Conservation (phyloP, 1,139 yeast species). For the Geotrichum carabidarum region DNA sequence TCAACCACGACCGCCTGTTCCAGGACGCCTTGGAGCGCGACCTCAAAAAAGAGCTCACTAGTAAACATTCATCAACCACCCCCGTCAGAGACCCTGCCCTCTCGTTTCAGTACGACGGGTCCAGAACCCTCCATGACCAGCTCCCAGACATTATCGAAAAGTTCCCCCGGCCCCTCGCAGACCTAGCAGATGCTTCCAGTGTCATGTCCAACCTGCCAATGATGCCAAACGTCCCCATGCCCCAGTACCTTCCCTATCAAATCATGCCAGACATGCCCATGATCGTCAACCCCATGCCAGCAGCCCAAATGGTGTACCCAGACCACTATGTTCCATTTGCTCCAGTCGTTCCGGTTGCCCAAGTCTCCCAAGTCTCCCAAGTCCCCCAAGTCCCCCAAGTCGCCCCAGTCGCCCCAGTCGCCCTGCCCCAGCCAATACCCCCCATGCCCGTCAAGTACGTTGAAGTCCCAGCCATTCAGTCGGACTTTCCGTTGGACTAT, state of each 20-base stretch:
- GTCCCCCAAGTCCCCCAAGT: no score
- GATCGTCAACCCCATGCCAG: conserved; percentile 1
- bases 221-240: conserved; percentile 12
- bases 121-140: conserved; percentile 39
- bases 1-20: conserved; percentile 87
- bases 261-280: conserved; percentile 7
- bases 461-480: conserved; percentile 4
- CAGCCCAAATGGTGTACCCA: no score
- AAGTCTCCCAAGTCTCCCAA: no score
- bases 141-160: conserved; percentile 32
- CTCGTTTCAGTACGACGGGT: conserved; percentile 39
- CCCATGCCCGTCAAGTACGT: no score
- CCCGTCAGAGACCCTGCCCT: conserved; percentile 43
- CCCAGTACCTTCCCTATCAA: conserved; percentile 12
- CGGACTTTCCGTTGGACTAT: conserved; percentile 34
- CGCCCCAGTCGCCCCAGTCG: no score
- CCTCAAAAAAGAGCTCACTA: conserved; percentile 61
- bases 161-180: conserved; percentile 34
- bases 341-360: no score
- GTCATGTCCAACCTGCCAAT: conserved; percentile 18
- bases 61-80: conserved; percentile 38
- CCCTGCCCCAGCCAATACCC: no score
- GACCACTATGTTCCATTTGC: no score
- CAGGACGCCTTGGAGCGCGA: conserved; percentile 94
- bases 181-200: conserved; percentile 35